Evolutionary conservation across 257 asterid genomes (phyloP).

Genomic region (Plantago major): DNA sequence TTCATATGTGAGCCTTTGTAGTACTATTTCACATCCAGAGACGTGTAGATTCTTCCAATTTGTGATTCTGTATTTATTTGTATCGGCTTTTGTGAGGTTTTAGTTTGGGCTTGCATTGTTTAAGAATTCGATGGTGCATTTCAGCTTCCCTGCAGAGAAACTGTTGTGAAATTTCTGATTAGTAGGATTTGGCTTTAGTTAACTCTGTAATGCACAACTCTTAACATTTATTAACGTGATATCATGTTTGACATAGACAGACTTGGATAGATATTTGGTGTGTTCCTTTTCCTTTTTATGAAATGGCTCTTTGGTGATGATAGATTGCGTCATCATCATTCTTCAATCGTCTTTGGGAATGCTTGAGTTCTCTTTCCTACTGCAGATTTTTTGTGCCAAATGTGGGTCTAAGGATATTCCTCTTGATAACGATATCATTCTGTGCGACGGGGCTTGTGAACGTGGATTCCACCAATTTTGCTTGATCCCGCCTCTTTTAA

Average conservation of each 20-base stretch:
- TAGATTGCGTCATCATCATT: not conserved
- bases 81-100: too few species aligned
- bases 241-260: too few species aligned
- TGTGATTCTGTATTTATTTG: not conserved
- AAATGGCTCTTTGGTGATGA: not conserved
- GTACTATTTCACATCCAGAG: not conserved
- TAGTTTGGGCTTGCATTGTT: too few species aligned
- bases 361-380: constrained; percentile 18
- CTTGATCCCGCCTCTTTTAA: constrained; percentile 86
- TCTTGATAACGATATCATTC: constrained; percentile 82
- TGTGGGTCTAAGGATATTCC: constrained; percentile 85
- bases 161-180: too few species aligned
- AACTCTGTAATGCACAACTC: too few species aligned
- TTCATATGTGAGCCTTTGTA: constrained; percentile 3
- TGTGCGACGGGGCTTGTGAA: constrained; percentile 95
- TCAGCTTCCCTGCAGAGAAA: too few species aligned
- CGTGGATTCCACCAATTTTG: constrained; percentile 98
- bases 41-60: constrained; percentile 7
- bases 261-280: too few species aligned
- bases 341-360: constrained; percentile 17
- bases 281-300: not conserved
- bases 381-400: constrained; percentile 98
- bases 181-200: too few species aligned
- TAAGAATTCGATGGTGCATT: too few species aligned
- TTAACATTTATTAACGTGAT: too few species aligned